Percentiles rank a stretch among this genome's conserved stretches.
Conservation (phyloP, 2,329 filamentous ascomycete genomes). For the Fusarium anguioides region DNA sequence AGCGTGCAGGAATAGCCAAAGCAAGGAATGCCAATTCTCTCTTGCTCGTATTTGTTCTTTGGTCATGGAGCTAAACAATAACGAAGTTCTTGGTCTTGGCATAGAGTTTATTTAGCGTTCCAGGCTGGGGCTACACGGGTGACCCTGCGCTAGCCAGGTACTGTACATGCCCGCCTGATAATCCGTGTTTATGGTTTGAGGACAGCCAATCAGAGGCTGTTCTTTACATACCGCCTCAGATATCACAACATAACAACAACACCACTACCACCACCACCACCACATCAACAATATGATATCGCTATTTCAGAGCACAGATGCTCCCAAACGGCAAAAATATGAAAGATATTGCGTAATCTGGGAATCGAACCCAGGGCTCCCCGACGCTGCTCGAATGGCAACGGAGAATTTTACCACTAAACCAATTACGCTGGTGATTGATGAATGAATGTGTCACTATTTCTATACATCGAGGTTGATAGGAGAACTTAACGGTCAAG, state of each 20-base stretch:
- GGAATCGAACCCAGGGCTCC: slow-evolving; percentile 29
- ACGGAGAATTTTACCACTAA: slow-evolving; percentile 36
- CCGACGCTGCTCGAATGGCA: slow-evolving; percentile 26
- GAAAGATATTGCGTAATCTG: slow-evolving; percentile 22
- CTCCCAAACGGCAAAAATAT: not conserved
- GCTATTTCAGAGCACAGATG: not conserved
- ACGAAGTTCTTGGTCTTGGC: not conserved
- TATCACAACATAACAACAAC: not conserved
- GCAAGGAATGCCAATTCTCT: too few relatives aligned
- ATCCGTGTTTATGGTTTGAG: not conserved
- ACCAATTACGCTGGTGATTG: slow-evolving; percentile 19
- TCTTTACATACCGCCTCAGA: slow-evolving; percentile 23
- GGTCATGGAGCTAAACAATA: not conserved
- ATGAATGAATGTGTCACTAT: not conserved
- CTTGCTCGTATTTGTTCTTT: not conserved
- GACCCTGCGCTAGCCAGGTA: slow-evolving; percentile 31
- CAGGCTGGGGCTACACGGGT: slow-evolving; percentile 6
- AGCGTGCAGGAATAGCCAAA: not conserved
- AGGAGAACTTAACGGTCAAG: not conserved
- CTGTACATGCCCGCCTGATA: slow-evolving; percentile 13
- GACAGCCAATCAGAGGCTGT: slow-evolving; percentile 12
- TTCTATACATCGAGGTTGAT: not conserved
- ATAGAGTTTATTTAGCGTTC: slow-evolving; percentile 12
- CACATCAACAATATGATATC: not conserved
- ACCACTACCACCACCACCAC: too few relatives aligned